Percentiles rank a stretch among this genome's conserved stretches.
These are phyloP conservation scores for Trebouxia sp. DNA, from an alignment of 139 green algal species.

Conservation along the genomic window DNA sequence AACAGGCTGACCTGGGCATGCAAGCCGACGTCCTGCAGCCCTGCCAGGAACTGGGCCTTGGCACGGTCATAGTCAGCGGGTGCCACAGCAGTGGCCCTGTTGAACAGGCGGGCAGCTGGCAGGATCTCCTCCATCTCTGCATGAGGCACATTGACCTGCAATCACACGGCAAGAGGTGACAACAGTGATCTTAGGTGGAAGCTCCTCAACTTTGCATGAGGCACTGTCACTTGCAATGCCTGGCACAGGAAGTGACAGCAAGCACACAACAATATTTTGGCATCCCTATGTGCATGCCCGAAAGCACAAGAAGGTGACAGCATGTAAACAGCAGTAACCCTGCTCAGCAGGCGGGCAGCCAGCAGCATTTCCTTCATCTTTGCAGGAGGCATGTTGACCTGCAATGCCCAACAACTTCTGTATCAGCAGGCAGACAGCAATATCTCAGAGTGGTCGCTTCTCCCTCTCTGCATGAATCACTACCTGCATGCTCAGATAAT, in stretches of 20 bases:
- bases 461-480: no score
- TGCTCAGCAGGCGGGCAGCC: no score
- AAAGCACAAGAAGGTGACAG: no score
- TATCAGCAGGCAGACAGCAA: no score
- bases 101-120: slow-evolving; percentile 79
- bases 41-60: slow-evolving; percentile 73
- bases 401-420: no score
- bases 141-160: slow-evolving; percentile 65
- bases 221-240: slow-evolving; percentile 6
- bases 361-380: no score
- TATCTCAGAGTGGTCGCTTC: no score
- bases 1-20: slow-evolving; percentile 29
- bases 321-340: no score
- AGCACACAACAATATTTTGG: no score
- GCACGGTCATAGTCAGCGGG: slow-evolving; percentile 72
- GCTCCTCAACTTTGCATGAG: neutral
- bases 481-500: no score
- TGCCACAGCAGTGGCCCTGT: slow-evolving; percentile 41
- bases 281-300: no score
- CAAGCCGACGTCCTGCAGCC: slow-evolving; percentile 42
- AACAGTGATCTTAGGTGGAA: neutral
- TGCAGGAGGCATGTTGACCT: no score
- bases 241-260: neutral
- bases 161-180: neutral
- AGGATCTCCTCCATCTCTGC: slow-evolving; percentile 89